Conservation (phyloP, 805 yeast genomes). For the Tetrapisispora pingtungensis region DNA sequence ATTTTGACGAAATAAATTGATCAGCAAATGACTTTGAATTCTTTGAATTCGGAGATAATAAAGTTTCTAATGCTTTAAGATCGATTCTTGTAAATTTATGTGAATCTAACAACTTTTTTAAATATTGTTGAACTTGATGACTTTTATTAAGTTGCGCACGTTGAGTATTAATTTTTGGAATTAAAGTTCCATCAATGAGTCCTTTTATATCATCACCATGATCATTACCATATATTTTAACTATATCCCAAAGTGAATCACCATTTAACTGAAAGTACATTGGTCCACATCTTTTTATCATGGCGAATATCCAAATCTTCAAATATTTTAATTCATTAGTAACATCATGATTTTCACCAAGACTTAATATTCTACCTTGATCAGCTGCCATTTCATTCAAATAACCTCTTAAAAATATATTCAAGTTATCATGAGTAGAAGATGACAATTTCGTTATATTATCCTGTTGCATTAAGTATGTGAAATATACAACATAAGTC, state of each 20-base stretch:
- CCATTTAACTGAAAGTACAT: constrained; percentile 49
- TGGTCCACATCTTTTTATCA: constrained; percentile 43
- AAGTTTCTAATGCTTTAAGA: constrained; percentile 34
- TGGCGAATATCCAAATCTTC: constrained; percentile 40
- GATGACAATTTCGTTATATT: constrained; percentile 36
- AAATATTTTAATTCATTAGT: constrained; percentile 40
- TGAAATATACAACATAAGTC: constrained; percentile 46
- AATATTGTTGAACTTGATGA: constrained; percentile 41
- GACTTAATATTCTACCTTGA: constrained; percentile 47
- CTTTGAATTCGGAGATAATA: constrained; percentile 29
- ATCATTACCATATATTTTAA: constrained; percentile 40
- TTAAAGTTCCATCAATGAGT: constrained; percentile 42
- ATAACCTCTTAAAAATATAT: constrained; percentile 46
- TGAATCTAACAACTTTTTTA: constrained; percentile 38
- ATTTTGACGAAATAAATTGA: constrained; percentile 40
- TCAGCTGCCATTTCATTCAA: constrained; percentile 55
- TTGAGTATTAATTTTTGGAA: constrained; percentile 23
- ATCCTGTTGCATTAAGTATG: constrained; percentile 34
- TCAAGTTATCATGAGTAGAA: constrained; percentile 49
- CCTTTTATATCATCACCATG: constrained; percentile 39
- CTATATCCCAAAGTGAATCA: constrained; percentile 55
- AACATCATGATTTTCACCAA: constrained; percentile 68
- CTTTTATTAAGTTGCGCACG: constrained; percentile 28
- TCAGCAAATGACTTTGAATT: constrained; percentile 36
- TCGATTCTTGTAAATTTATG: constrained; percentile 39